Evolutionary conservation across 176 grass and related monocot species (phyloP).

Genomic region (Saccharum officinarum): DNA sequence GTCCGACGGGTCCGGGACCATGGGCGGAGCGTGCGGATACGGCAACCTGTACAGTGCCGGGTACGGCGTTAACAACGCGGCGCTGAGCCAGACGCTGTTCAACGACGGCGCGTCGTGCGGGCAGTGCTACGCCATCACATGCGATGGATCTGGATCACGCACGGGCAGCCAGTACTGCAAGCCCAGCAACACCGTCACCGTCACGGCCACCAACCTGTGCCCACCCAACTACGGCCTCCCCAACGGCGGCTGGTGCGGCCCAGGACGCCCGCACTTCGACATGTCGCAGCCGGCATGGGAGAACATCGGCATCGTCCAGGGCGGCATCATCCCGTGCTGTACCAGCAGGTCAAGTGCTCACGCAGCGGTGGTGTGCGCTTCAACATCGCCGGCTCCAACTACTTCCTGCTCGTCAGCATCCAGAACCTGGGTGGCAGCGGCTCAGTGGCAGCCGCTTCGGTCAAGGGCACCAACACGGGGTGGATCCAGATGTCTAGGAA

Average conservation of each 20-base stretch:
- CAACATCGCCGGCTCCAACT: slow-evolving; percentile 37
- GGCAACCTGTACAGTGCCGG: slow-evolving; percentile 57
- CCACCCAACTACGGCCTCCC: slow-evolving; percentile 56
- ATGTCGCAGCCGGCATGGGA: slow-evolving; percentile 68
- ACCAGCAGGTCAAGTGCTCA: slow-evolving; percentile 51
- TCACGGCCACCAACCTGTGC: slow-evolving; percentile 64
- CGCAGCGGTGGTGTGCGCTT: slow-evolving; percentile 44
- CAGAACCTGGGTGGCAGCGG: slow-evolving; percentile 54
- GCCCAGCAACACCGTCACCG: slow-evolving; percentile 25
- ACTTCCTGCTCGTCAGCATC: slow-evolving; percentile 55
- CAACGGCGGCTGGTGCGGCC: slow-evolving; percentile 65
- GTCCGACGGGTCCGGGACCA: slow-evolving; percentile 50
- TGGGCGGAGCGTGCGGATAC: slow-evolving; percentile 58
- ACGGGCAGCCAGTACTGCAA: slow-evolving; percentile 13
- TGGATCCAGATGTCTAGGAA: slow-evolving; percentile 47
- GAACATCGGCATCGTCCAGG: slow-evolving; percentile 32
- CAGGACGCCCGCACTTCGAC: slow-evolving; percentile 53
- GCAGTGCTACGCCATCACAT: slow-evolving; percentile 45
- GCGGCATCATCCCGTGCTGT: slow-evolving; percentile 62
- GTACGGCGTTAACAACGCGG: slow-evolving; percentile 49
- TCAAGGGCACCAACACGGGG: slow-evolving; percentile 29
- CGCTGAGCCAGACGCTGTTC: slow-evolving; percentile 51
- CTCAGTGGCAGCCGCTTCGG: slow-evolving; percentile 16
- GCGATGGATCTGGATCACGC: slow-evolving; percentile 2
- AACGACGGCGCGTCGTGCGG: slow-evolving; percentile 57